A percentile compares a stretch with the other conserved stretches of the same genome.
Conservation (phyloP, 495 filamentous ascomycete genomes). For the Aspergillus hancockii region DNA sequence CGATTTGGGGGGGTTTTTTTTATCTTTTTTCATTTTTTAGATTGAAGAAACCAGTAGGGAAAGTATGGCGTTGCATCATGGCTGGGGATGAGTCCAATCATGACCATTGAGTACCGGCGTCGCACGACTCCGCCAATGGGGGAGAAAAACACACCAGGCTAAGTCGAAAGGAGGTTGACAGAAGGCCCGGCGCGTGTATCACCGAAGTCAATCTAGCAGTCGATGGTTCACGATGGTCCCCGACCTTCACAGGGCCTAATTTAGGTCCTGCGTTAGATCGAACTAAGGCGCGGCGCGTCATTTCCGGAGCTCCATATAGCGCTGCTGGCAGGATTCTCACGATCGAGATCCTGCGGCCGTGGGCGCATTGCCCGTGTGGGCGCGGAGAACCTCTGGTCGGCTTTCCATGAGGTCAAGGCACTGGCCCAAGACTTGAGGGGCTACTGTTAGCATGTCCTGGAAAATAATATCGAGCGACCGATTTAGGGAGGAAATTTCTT, state of each 20-base stretch:
- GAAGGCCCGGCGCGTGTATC: slow-evolving; percentile 14
- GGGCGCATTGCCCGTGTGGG: slow-evolving; percentile 23
- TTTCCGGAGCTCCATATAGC: not conserved
- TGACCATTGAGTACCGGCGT: not conserved
- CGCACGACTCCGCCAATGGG: not conserved
- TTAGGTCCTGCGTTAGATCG: slow-evolving; percentile 26
- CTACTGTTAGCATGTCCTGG: not conserved
- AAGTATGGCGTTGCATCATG: not conserved
- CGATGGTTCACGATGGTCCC: slow-evolving; percentile 17
- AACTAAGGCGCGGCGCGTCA: not conserved
- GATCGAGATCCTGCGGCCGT: slow-evolving; percentile 25
- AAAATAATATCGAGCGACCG: not conserved
- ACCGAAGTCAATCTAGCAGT: slow-evolving; percentile 18
- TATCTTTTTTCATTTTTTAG: not conserved
- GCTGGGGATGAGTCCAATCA: not conserved
- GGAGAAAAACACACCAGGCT: slow-evolving; percentile 1
- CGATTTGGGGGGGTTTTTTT: not conserved
- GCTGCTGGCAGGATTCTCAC: slow-evolving; percentile 2
- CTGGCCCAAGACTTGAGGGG: slow-evolving; percentile 58
- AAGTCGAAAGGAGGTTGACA: slow-evolving; percentile 7
- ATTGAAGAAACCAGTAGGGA: not conserved
- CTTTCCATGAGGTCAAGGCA: slow-evolving; percentile 60
- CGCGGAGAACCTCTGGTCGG: slow-evolving; percentile 34
- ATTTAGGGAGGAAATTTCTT: slow-evolving; percentile 34
- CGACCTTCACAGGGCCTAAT: slow-evolving; percentile 15